Evolutionary conservation across 2,329 filamentous ascomycete species (phyloP), one percentile per base, ranked within the genome.

Genomic region (Pseudogymnoascus verrucosus): DNA sequence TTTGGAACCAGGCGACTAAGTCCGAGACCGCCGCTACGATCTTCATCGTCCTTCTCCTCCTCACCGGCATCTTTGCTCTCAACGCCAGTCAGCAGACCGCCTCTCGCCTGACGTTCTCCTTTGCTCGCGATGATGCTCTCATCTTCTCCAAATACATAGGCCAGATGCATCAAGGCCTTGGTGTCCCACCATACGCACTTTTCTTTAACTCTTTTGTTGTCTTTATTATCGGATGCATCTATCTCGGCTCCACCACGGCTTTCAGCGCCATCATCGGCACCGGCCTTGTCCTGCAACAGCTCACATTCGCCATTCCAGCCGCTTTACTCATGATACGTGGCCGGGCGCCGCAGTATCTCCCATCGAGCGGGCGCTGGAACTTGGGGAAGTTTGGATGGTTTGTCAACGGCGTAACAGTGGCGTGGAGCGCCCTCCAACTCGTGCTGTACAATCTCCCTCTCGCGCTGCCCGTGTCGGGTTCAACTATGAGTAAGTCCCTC

Each of bases 241-340:
- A 89, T 73, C 78, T 91, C 2, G 88, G 87, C 0, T 90, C 87
- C 1, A 79, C 75, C 64, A 84, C 82, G 64, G 87, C 88, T 0
- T 90, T 91, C 74, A 89, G 88, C 61, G 88, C 88, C 16, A 89
- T 90, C 68, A 81, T 89, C 3, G 84, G 86, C 0, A 83, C 87
- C 0, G 88, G 86, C 0, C 89, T 92, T 0, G 88, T 91, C 6
- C 83, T 89, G 1, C 79, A 92, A 0, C 86, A 88, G 12, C 76
- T 92, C 4, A 88, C 87, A 3, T 92, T 92, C 68, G 89, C 83
- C 11, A 89, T 92, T 31, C 59, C 59, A 57, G 12, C 51, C 11
- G 51, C 51, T 12, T 10, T 57, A 19, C 28, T 57, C 5, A 57
- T 57, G 28, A 7, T 57, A 5, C 28, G 28, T 14, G 51, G 51